Conservation (phyloP, 2,329 filamentous ascomycete species). For the Drechslerella coelobrocha region DNA sequence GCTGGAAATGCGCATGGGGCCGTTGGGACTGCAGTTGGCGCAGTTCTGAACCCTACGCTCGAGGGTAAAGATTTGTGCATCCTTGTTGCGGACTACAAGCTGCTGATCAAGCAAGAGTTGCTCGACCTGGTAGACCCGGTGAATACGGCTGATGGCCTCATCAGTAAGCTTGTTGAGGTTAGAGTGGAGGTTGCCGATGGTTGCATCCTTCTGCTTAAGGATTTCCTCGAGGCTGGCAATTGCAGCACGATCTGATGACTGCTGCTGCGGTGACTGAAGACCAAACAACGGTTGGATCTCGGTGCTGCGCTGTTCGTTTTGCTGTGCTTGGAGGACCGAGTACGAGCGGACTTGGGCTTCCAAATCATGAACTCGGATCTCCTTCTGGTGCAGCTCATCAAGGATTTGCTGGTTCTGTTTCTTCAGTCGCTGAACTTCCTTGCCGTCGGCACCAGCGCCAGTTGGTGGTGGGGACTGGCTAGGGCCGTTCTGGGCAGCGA, state of each 20-base stretch:
- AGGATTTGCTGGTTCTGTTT: slow-evolving; percentile 49
- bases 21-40: slow-evolving; percentile 15
- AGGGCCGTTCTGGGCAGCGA: slow-evolving; percentile 28
- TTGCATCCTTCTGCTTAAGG: slow-evolving; percentile 43
- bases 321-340: slow-evolving; percentile 29
- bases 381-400: slow-evolving; percentile 44
- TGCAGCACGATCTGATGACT: slow-evolving; percentile 7
- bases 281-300: slow-evolving; percentile 29
- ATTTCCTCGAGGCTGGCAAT: slow-evolving; percentile 44
- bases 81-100: slow-evolving; percentile 43
- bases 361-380: slow-evolving; percentile 45
- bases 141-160: slow-evolving; percentile 45
- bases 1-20: slow-evolving; percentile 12
- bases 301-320: slow-evolving; percentile 22
- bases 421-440: slow-evolving; percentile 34
- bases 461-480: slow-evolving; percentile 42
- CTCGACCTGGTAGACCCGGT: slow-evolving; percentile 48
- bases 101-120: slow-evolving; percentile 46
- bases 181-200: slow-evolving; percentile 43
- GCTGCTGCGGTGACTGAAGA: slow-evolving; percentile 9
- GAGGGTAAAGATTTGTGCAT: slow-evolving; percentile 41
- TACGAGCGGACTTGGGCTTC: slow-evolving; percentile 48
- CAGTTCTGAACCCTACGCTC: slow-evolving; percentile 45
- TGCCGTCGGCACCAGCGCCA: slow-evolving; percentile 19
- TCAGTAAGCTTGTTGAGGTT: slow-evolving; percentile 49